Evolutionary conservation across 768 basidiomycete genomes (phyloP).

Genomic region (Omphalotus guepiniiformis): DNA sequence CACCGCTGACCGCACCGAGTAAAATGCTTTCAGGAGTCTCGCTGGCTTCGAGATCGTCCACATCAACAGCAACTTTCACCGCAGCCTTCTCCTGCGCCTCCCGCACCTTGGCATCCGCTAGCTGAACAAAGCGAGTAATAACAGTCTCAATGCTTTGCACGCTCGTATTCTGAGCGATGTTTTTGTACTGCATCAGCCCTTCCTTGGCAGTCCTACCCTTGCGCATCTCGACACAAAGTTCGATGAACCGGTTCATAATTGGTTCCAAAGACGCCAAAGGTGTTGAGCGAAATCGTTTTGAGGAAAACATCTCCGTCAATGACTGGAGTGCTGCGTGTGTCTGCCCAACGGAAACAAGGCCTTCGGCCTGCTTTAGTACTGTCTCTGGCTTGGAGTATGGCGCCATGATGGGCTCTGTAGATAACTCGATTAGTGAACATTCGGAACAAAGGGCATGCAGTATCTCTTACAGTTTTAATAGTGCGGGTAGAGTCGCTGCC

Average conservation of each 20-base stretch:
- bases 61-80: constrained; percentile 70
- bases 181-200: constrained; percentile 96
- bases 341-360: constrained; percentile 89
- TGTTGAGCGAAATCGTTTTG: constrained; percentile 91
- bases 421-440: not conserved
- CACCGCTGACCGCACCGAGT: constrained; percentile 66
- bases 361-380: constrained; percentile 89
- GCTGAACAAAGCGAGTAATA: constrained; percentile 78
- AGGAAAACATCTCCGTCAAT: constrained; percentile 87
- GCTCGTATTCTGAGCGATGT: constrained; percentile 91
- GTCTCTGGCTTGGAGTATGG: constrained; percentile 90
- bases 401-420: constrained; percentile 52
- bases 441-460: too few relatives aligned
- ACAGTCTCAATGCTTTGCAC: constrained; percentile 91
- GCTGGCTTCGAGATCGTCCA: constrained; percentile 93
- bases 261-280: constrained; percentile 88
- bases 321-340: constrained; percentile 87
- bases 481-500: too few relatives aligned
- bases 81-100: constrained; percentile 87
- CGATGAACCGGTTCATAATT: constrained; percentile 93
- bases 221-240: constrained; percentile 92
- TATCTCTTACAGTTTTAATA: too few relatives aligned
- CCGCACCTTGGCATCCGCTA: constrained; percentile 76
- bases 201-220: constrained; percentile 93
- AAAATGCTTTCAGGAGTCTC: constrained; percentile 93